Base-by-base conservation (phyloP, 345 rosid genomes). In the Corchorus capsularis region DNA sequence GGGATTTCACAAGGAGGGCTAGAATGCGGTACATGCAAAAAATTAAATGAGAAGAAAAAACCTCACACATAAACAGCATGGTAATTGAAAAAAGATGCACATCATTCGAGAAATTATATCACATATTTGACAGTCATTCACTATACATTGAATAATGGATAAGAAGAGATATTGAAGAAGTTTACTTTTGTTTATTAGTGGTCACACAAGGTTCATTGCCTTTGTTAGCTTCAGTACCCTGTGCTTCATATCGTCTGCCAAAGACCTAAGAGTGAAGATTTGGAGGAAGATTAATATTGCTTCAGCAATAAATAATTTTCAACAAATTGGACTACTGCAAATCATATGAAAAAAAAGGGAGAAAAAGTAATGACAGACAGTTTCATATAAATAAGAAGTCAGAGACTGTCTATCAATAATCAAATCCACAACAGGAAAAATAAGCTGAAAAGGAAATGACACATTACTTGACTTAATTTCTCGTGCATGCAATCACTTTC, bases 391-490 rank as follows among this genome's bases (percentile, higher is more conserved):
- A 12, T 20, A 22, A 64, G 34, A 16, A 53, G 50, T 56, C 41
- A 10, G 43, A 16, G 59, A 19, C 16, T 27, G 8, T 32, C 20
- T 32, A 55, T 19, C 10, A 60, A 71, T 10, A 19, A 55, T 15
- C 14, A 60, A 71, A 71, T 67, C 69, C 65, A 15, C 10, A 20
- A 73, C 57, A 68, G 56, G 19, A 54, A 59, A 75, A 63, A 50
- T 27, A 41, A 49, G 41, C 7, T 35, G 62, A 63, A 37, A 68
- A 55, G 60, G 11, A 8, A 45, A 76, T 69, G 37, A 70, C 9
- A 34, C 53, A 75, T 83, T 66, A 69, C 80, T 34, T n/a, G 53
- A 59, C 43, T 72, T 27, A 73, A 72, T 45, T 56, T 57, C 62
- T 62, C 53, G 56, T 2, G 74, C 77, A 67, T 22, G 72, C 60